Evolutionary conservation across 2,329 filamentous ascomycete species (phyloP), one percentile per base, ranked within the genome.

Genomic region (Parastagonospora nodorum): DNA sequence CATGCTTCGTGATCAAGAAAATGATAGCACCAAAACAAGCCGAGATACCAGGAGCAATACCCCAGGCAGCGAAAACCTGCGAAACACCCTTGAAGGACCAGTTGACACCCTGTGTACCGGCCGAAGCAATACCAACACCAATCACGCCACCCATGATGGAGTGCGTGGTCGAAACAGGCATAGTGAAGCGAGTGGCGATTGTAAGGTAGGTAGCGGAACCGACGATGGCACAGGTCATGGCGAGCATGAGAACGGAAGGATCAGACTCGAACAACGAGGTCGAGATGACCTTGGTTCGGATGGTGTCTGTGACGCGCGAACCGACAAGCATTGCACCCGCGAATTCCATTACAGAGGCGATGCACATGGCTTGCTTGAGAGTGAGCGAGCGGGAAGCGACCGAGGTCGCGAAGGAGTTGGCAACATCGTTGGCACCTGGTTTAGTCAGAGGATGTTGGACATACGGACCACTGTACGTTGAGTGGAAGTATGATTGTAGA

Each of bases 11-110:
- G 60, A 81, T 71, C 33, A 77, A 63, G 73, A 85, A 85, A 67
- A 85, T 77, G 64, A 78, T 72, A 37, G 83, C 74, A 47, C 71
- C 82, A 45, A 86, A 86, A 48, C 55, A 45, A 16, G 74, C 84
- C 0, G 84, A 72, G 11, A 86, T 76, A 46, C 78, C 77, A 1
- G 84, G 84, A 2, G 84, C 83, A 53, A 86, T 83, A 57, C 81
- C 77, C 83, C 84, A 85, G 9, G 82, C 83, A 12, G 85, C 78
- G 57, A 85, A 83, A 16, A 86, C 82, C 36, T 60, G 57, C 32
- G 81, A 79, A 6, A 86, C 84, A 54, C 84, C 81, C 2, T 79
- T 74, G 68, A 76, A 79, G 51, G 80, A 80, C 82, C 85, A 87
- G 48, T 80, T 77, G 42, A 87, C 75, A 54, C 81, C 80, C 2